These are phyloP conservation scores for Psilocybe tampanensis DNA, from an alignment of 768 basidiomycete species.

Conservation along the genomic window DNA sequence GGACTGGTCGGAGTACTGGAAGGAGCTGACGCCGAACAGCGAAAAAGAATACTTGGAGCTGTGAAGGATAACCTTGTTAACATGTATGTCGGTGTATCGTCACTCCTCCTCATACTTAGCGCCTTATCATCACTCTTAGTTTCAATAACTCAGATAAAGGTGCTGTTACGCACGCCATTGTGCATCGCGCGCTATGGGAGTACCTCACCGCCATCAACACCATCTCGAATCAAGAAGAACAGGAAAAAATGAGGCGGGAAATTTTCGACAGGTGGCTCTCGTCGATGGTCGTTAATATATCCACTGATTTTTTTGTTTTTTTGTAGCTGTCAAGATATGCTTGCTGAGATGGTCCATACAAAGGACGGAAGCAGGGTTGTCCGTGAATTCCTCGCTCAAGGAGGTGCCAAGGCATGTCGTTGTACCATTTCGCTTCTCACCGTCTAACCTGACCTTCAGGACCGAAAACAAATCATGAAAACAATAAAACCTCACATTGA, in stretches of 20 bases:
- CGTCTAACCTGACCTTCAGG: constrained; percentile 41
- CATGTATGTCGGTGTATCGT: constrained; percentile 54
- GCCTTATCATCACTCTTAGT: constrained; percentile 37
- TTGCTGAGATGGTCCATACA: constrained; percentile 94
- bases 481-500: constrained; percentile 87
- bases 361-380: constrained; percentile 88
- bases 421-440: background rate
- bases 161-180: constrained; percentile 81
- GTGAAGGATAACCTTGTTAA: constrained; percentile 74
- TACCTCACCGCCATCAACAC: constrained; percentile 68
- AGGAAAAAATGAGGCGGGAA: constrained; percentile 75
- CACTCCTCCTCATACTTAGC: background rate
- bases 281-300: background rate
- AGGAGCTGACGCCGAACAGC: constrained; percentile 60
- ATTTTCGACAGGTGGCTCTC: constrained; percentile 83
- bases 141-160: constrained; percentile 94
- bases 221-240: constrained; percentile 62
- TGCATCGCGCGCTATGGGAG: constrained; percentile 88
- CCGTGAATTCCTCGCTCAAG: constrained; percentile 81
- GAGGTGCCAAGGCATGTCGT: constrained; percentile 71
- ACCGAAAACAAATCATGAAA: constrained; percentile 91
- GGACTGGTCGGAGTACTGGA: constrained; percentile 73
- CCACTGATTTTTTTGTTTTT: background rate
- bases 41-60: constrained; percentile 65
- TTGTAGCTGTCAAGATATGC: constrained; percentile 74